Evolutionary conservation across 2,329 filamentous ascomycete genomes (phyloP).

Genomic region (Dactylellina leptospora): DNA sequence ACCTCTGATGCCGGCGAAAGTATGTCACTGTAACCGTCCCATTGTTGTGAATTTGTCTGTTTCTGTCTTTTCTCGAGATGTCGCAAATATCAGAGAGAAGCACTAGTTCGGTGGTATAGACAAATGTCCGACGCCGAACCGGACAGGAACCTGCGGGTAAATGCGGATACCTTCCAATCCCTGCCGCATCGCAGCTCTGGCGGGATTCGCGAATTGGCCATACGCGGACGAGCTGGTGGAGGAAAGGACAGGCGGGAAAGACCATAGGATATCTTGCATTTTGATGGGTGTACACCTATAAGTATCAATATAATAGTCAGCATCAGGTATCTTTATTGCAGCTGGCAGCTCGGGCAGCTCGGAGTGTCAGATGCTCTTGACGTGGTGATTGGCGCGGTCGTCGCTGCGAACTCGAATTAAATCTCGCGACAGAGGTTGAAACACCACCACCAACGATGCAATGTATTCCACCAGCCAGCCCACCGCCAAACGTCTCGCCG

Average conservation of each 20-base stretch:
- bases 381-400: constrained; percentile 2
- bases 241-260: too few relatives aligned
- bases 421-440: not conserved
- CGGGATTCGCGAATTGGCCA: too few relatives aligned
- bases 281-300: too few relatives aligned
- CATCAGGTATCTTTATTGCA: too few relatives aligned
- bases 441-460: constrained; percentile 5
- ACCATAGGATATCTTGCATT: too few relatives aligned
- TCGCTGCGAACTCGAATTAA: not conserved
- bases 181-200: constrained; percentile 27
- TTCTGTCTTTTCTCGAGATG: too few relatives aligned
- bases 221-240: too few relatives aligned
- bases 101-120: not conserved
- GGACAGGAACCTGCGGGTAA: constrained; percentile 30
- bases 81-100: not conserved
- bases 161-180: constrained; percentile 37
- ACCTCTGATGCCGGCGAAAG: too few relatives aligned
- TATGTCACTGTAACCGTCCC: constrained; percentile 3
- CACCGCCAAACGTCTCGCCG: constrained; percentile 55
- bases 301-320: too few relatives aligned
- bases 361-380: too few relatives aligned
- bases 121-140: constrained; percentile 10
- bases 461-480: constrained; percentile 56
- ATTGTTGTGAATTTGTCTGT: not conserved
- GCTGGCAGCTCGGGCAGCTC: too few relatives aligned